phyloP scores from a whole-genome alignment of 1,284 basidiomycete genomes.

The Ceratobasidium sp. region DNA sequence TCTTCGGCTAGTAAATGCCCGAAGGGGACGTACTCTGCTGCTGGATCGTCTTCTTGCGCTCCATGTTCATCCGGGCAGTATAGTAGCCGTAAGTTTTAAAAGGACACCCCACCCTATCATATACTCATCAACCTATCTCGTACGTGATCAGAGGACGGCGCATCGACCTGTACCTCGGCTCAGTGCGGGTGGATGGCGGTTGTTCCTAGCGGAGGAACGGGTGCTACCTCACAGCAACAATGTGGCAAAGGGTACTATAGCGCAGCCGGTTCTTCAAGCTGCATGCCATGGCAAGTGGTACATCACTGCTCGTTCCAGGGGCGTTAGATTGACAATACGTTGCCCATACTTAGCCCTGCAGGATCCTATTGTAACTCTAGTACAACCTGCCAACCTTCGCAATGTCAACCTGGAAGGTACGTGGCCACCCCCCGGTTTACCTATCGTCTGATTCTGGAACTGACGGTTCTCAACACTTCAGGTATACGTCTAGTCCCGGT shows the following conservation, averaged over 20 bases:
- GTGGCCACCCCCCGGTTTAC: neutral
- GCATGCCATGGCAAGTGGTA: slow-evolving; percentile 12
- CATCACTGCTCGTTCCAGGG: neutral
- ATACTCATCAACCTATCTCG: neutral
- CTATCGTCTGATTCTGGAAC: neutral
- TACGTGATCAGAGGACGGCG: slow-evolving; percentile 1
- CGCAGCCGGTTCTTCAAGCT: slow-evolving; percentile 14
- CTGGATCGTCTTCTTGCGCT: slow-evolving; percentile 16
- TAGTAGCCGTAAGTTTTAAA: slow-evolving; percentile 8
- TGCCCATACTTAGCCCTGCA: slow-evolving; percentile 6
- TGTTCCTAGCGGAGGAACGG: neutral
- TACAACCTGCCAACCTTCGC: slow-evolving; percentile 22
- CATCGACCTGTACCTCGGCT: slow-evolving; percentile 1
- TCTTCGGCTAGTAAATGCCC: neutral
- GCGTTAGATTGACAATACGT: neutral
- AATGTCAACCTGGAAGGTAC: slow-evolving; percentile 35
- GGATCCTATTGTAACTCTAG: slow-evolving; percentile 26
- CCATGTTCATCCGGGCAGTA: slow-evolving; percentile 11
- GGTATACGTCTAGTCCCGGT: slow-evolving; percentile 4
- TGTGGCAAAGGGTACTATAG: slow-evolving; percentile 33
- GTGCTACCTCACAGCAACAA: neutral
- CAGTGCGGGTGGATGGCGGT: slow-evolving; percentile 24
- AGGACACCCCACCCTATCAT: too few species aligned
- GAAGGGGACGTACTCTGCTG: slow-evolving; percentile 7
- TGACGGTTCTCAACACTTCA: neutral